These are phyloP conservation scores for Stephanodiscus minutulus DNA, from an alignment of 108 stramenopile genomes.

Conservation along the genomic window DNA sequence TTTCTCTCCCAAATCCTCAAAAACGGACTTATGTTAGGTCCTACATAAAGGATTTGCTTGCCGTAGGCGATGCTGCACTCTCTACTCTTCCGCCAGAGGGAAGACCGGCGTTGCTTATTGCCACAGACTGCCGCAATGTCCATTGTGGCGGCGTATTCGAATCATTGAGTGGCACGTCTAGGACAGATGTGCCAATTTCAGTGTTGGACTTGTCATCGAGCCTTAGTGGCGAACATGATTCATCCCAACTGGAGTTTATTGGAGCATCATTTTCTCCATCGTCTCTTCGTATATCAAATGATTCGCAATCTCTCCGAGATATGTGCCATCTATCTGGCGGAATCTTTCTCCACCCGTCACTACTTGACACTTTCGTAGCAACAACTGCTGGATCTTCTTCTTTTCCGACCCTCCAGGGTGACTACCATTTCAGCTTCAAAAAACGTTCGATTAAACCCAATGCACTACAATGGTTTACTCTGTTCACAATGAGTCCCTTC, in stretches of 20 bases:
- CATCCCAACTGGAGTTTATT: conserved; percentile 6
- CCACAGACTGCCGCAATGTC: conserved; percentile 73
- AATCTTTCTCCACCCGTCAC: conserved; percentile 57
- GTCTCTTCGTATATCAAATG: conserved; percentile 68
- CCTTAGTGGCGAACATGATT: background rate
- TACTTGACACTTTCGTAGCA: conserved; percentile 49
- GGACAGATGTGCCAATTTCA: conserved; percentile 68
- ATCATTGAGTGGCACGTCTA: conserved; percentile 51
- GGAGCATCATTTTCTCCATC: conserved; percentile 27
- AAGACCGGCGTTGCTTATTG: conserved; percentile 67
- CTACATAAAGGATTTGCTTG: conserved; percentile 69
- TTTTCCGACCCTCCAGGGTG: conserved; percentile 27
- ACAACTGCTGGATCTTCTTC: conserved; percentile 52
- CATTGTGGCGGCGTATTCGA: conserved; percentile 69
- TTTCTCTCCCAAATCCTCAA: conserved; percentile 5
- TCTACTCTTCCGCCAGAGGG: conserved; percentile 67
- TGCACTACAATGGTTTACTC: conserved; percentile 73
- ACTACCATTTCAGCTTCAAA: conserved; percentile 55
- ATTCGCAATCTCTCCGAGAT: conserved; percentile 56
- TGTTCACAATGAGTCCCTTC: conserved; percentile 72
- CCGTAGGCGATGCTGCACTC: conserved; percentile 75
- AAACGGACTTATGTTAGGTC: conserved; percentile 36
- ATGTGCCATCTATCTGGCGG: conserved; percentile 67
- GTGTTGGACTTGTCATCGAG: conserved; percentile 66
- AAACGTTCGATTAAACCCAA: conserved; percentile 68